Evolutionary conservation across 768 basidiomycete species (phyloP).

Genomic region (Boletus subcaerulescens): DNA sequence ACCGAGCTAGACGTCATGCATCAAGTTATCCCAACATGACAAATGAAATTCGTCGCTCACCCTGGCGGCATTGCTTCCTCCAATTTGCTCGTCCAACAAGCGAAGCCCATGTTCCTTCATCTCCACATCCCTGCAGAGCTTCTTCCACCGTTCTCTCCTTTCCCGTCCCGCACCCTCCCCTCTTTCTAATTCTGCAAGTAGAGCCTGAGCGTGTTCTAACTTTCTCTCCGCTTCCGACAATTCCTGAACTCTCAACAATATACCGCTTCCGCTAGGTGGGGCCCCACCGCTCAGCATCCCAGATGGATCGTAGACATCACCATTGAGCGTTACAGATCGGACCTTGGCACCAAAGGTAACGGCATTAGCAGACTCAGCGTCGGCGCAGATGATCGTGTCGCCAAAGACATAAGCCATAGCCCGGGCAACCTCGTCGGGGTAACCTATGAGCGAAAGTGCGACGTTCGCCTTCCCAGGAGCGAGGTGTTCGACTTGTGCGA

Average conservation of each 20-base stretch:
- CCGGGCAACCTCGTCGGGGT: slow-evolving; percentile 72
- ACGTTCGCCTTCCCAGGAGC: slow-evolving; percentile 79
- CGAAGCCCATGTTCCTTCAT: slow-evolving; percentile 86
- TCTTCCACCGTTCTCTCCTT: slow-evolving; percentile 60
- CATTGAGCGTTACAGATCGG: slow-evolving; percentile 88
- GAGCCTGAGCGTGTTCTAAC: slow-evolving; percentile 46
- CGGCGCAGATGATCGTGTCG: slow-evolving; percentile 87
- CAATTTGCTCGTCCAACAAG: slow-evolving; percentile 79
- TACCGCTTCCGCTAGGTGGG: slow-evolving; percentile 69
- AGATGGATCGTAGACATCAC: slow-evolving; percentile 95
- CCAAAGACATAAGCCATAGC: slow-evolving; percentile 95
- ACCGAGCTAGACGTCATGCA: slow-evolving; percentile 54
- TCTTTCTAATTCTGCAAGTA: slow-evolving; percentile 50
- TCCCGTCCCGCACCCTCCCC: slow-evolving; percentile 53
- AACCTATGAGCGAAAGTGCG: slow-evolving; percentile 87
- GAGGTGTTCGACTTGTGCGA: slow-evolving; percentile 64
- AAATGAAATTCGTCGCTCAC: slow-evolving; percentile 44
- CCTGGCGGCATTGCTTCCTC: slow-evolving; percentile 84
- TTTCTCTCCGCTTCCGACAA: slow-evolving; percentile 64
- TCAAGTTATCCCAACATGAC: background rate
- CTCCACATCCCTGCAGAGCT: slow-evolving; percentile 65
- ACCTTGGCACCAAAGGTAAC: slow-evolving; percentile 78
- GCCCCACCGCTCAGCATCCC: slow-evolving; percentile 92
- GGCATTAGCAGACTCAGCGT: slow-evolving; percentile 78
- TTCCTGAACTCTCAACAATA: slow-evolving; percentile 82